Conservation (phyloP, 148 eudicot genomes). For the Cornus controversa region DNA sequence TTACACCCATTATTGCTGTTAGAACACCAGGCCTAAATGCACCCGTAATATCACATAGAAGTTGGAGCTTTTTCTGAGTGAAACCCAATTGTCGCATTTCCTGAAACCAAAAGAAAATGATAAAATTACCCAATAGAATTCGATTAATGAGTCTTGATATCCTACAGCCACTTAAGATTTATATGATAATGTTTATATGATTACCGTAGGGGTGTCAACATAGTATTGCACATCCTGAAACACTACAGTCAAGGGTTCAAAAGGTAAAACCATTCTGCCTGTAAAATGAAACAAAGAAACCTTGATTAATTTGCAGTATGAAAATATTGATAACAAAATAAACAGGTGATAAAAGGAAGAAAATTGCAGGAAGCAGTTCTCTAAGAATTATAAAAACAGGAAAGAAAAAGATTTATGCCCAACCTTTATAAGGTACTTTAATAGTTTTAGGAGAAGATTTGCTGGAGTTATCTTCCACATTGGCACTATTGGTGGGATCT, state of each 20-base stretch:
- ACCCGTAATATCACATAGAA: conserved; percentile 66
- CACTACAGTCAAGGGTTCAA: conserved; percentile 54
- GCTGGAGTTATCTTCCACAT: conserved; percentile 8
- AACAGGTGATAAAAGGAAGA: background rate
- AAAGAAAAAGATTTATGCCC: background rate
- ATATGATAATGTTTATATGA: background rate
- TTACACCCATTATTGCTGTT: conserved; percentile 83
- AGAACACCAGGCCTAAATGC: conserved; percentile 76
- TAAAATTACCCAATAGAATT: no score
- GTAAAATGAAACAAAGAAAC: conserved; percentile 24
- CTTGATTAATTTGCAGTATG: background rate
- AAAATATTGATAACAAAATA: background rate
- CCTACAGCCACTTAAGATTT: background rate
- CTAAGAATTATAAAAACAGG: background rate
- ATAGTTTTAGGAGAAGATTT: background rate
- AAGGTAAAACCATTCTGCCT: conserved; percentile 71
- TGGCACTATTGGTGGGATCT: conserved; percentile 11
- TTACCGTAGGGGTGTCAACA: conserved; percentile 68
- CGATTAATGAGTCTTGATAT: background rate
- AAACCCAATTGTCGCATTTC: conserved; percentile 67
- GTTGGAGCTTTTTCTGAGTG: conserved; percentile 51
- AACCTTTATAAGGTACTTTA: conserved; percentile 40
- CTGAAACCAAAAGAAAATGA: conserved; percentile 25
- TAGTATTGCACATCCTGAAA: conserved; percentile 71
- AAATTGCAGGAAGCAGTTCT: background rate